Evolutionary conservation across 2,329 filamentous ascomycete species (phyloP).

Genomic region (Cordyceps fumosorosea): DNA sequence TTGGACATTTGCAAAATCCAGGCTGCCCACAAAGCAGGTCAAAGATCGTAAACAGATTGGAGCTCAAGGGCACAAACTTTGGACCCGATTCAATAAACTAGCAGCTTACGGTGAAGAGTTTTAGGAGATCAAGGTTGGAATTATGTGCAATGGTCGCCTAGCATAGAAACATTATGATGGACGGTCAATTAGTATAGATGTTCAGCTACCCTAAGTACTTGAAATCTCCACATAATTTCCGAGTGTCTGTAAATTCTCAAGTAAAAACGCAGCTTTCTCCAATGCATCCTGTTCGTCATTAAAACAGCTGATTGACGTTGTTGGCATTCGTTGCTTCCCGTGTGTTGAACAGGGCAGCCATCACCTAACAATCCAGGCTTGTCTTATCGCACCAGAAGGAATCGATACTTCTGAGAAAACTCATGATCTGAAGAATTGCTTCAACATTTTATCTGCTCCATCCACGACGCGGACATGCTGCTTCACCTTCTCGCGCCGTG

Average conservation of each 20-base stretch:
- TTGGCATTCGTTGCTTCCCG: neutral
- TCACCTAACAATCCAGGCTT: too few species aligned
- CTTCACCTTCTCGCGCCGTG: too few species aligned
- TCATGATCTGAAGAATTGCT: too few species aligned
- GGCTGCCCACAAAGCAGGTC: neutral
- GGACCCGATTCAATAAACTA: neutral
- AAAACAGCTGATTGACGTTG: neutral
- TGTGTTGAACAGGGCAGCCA: neutral
- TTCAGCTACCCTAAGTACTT: neutral
- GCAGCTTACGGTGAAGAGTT: neutral
- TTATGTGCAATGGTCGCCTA: neutral
- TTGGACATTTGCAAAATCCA: constrained; percentile 16
- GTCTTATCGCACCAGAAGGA: too few species aligned
- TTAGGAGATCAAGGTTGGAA: neutral
- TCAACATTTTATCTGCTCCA: too few species aligned
- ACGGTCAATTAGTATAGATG: neutral
- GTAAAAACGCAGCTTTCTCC: neutral
- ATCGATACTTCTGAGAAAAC: too few species aligned
- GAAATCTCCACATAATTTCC: neutral
- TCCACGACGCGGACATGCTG: too few species aligned
- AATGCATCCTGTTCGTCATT: too few species aligned
- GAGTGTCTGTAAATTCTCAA: neutral
- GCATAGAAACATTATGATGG: neutral
- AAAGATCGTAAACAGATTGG: neutral
- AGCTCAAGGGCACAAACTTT: neutral